Evolutionary conservation across 225 moss, liverwort and hornwort genomes (phyloP).

Genomic region (Asterella californica): DNA sequence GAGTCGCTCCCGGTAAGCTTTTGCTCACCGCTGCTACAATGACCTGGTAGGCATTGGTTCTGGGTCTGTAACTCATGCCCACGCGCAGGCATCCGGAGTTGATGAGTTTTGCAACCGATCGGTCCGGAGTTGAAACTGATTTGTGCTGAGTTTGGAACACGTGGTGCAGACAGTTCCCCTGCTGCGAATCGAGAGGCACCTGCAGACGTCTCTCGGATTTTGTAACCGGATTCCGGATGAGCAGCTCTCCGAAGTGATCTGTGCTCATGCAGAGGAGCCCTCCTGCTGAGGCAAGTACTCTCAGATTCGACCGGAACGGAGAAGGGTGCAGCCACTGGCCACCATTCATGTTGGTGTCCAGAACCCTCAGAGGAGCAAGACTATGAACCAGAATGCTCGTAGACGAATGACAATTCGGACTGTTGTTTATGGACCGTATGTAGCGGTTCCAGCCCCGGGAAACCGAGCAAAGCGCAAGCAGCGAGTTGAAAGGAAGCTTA

Average conservation of each 20-base stretch:
- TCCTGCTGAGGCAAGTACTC: slow-evolving; percentile 8
- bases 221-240: background rate
- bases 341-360: background rate
- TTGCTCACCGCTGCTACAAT: background rate
- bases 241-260: background rate
- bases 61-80: slow-evolving; percentile 2
- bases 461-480: background rate
- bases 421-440: background rate
- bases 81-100: background rate
- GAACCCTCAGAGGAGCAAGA: background rate
- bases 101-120: slow-evolving; percentile 3
- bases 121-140: background rate
- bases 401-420: background rate
- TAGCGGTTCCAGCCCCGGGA: background rate
- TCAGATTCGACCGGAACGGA: background rate
- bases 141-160: background rate
- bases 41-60: background rate
- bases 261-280: background rate
- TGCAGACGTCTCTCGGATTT: background rate
- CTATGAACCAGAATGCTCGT: slow-evolving; percentile 3
- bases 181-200: background rate
- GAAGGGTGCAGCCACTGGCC: background rate
- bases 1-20: background rate
- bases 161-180: background rate
- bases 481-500: background rate